These are phyloP conservation scores for Carallia pectinifolia DNA, from an alignment of 345 rosid species.

Conservation along the genomic window DNA sequence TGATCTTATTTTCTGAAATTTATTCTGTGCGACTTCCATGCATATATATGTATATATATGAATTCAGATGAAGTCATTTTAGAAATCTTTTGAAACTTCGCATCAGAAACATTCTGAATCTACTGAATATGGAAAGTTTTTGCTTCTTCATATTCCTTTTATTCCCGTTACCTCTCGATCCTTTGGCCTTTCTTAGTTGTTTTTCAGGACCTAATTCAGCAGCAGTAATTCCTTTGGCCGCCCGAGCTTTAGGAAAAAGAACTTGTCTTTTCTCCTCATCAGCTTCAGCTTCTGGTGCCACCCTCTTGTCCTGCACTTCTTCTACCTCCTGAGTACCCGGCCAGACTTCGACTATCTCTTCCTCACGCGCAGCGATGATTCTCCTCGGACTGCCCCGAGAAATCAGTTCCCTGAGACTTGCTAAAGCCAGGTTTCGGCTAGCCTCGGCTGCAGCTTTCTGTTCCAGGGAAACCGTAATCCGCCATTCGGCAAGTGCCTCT, in stretches of 20 bases:
- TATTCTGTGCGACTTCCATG: too few species aligned
- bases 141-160: conserved; percentile 14
- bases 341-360: background rate
- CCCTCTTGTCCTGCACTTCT: conserved; percentile 12
- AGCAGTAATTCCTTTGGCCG: conserved; percentile 7
- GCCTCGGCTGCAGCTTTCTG: conserved; percentile 47
- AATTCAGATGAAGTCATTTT: conserved; percentile 5
- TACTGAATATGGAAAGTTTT: conserved; percentile 23
- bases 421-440: conserved; percentile 29
- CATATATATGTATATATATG: background rate
- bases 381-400: conserved; percentile 5
- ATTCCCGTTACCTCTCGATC: conserved; percentile 12
- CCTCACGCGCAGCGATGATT: conserved; percentile 4
- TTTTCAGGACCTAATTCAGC: conserved; percentile 7
- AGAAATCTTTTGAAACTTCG: conserved; percentile 25
- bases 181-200: conserved; percentile 1
- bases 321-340: conserved; percentile 8
- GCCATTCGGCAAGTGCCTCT: conserved; percentile 40
- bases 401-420: conserved; percentile 27
- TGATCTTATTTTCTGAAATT: too few species aligned
- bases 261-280: conserved; percentile 4
- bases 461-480: conserved; percentile 41
- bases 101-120: conserved; percentile 25
- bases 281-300: background rate
- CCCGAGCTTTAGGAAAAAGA: conserved; percentile 36